phyloP scores from a whole-genome alignment of 306 rosid genomes.

The Rosa persica region DNA sequence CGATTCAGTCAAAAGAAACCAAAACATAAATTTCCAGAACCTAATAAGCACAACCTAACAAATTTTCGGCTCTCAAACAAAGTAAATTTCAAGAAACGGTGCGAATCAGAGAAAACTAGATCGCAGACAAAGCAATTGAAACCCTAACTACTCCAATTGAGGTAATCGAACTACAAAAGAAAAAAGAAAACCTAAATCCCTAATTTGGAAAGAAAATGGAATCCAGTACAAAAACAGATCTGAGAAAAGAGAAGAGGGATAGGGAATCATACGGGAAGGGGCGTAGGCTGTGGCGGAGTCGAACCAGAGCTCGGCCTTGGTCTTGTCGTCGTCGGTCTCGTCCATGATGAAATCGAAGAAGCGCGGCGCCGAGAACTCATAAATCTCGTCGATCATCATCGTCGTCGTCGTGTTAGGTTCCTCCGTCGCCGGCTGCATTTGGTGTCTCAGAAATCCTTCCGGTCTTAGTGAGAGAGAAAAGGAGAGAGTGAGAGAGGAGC shows the following conservation, averaged over 20 bases:
- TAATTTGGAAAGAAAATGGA: not conserved
- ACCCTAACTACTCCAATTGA: not conserved
- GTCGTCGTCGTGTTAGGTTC: conserved; percentile 20
- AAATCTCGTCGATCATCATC: conserved; percentile 58
- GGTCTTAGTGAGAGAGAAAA: not conserved
- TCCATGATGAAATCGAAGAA: conserved; percentile 68
- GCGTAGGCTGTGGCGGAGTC: conserved; percentile 71
- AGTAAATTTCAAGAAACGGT: not conserved
- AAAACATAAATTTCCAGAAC: too few species aligned
- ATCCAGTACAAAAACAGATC: not conserved
- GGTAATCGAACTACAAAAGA: not conserved
- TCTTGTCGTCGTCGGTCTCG: conserved; percentile 54
- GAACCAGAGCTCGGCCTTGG: conserved; percentile 86
- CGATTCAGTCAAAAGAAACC: not conserved
- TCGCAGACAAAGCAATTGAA: not conserved
- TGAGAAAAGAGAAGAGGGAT: too few species aligned
- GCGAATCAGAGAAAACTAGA: not conserved
- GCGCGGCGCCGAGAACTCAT: conserved; percentile 89
- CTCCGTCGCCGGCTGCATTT: conserved; percentile 44
- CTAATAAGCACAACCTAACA: not conserved
- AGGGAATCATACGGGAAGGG: conserved; percentile 73
- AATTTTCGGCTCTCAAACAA: not conserved
- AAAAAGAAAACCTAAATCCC: not conserved
- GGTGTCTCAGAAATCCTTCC: not conserved
- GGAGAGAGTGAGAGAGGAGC: not conserved